Evolutionary conservation across 2,329 filamentous ascomycete genomes (phyloP).

Genomic region (Cylindrodendrum hubeiense): DNA sequence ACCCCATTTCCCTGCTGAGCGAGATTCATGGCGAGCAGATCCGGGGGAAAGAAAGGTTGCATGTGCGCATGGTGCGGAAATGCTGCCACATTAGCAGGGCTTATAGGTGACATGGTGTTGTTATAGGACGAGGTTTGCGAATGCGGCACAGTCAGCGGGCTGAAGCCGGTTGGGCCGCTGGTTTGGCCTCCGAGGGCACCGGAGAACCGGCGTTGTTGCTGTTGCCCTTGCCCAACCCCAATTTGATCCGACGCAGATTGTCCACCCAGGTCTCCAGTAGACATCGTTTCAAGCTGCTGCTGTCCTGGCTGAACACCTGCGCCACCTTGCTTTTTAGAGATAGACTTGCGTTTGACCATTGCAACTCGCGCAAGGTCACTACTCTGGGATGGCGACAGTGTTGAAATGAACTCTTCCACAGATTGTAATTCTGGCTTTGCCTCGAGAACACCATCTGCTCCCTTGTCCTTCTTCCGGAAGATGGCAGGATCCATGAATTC

Average conservation of each 20-base stretch:
- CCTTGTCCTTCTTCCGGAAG: constrained; percentile 78
- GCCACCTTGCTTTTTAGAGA: constrained; percentile 50
- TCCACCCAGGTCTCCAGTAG: constrained; percentile 30
- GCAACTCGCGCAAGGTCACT: constrained; percentile 46
- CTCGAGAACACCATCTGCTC: constrained; percentile 88
- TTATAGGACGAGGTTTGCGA: constrained; percentile 58
- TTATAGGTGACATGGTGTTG: constrained; percentile 65
- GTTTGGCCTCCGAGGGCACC: constrained; percentile 56
- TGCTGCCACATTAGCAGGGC: constrained; percentile 58
- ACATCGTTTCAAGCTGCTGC: constrained; percentile 37
- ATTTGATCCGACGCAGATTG: constrained; percentile 16
- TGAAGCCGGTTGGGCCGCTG: constrained; percentile 54
- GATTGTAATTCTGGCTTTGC: constrained; percentile 93
- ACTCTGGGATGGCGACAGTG: constrained; percentile 74
- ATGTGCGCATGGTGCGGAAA: constrained; percentile 55
- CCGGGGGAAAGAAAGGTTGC: constrained; percentile 60
- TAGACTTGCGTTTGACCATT: constrained; percentile 51
- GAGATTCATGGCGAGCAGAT: constrained; percentile 67
- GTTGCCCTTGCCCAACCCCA: constrained; percentile 34
- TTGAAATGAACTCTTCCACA: constrained; percentile 93
- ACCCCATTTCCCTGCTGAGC: constrained; percentile 62
- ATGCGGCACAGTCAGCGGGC: constrained; percentile 56
- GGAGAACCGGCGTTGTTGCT: constrained; percentile 56
- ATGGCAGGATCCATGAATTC: constrained; percentile 84
- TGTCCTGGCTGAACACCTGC: constrained; percentile 27